Conservation (phyloP, 1,139 yeast genomes). For the Yamadazyma buinensis region DNA sequence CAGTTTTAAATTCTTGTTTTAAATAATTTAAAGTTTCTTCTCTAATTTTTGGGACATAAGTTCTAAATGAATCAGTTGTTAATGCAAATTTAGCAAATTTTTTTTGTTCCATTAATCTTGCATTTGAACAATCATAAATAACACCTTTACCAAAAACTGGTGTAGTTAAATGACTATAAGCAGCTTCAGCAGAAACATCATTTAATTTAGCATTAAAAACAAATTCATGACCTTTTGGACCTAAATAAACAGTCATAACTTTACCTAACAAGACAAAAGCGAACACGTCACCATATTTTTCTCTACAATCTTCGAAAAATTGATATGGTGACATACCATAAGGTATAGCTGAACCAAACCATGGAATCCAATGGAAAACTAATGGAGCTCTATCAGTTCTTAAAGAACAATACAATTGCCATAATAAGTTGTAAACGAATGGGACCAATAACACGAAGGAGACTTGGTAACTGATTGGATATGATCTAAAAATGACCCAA, state of each 20-base stretch:
- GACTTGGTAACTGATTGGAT: constrained; percentile 30
- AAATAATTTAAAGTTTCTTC: constrained; percentile 74
- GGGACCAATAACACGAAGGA: constrained; percentile 42
- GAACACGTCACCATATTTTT: constrained; percentile 87
- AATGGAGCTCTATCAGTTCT: constrained; percentile 83
- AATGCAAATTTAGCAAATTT: constrained; percentile 91
- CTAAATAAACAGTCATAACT: constrained; percentile 92
- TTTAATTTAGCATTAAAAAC: constrained; percentile 85
- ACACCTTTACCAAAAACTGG: constrained; percentile 98
- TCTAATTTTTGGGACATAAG: constrained; percentile 83
- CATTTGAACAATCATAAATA: constrained; percentile 92
- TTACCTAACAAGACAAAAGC: constrained; percentile 86
- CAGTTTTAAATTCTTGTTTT: constrained; percentile 39
- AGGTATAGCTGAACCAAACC: constrained; percentile 87
- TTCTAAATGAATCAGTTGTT: constrained; percentile 77
- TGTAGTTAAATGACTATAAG: constrained; percentile 90
- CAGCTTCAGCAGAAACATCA: constrained; percentile 95
- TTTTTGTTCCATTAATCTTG: constrained; percentile 95
- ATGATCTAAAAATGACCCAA: constrained; percentile 11
- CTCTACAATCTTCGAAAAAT: constrained; percentile 74
- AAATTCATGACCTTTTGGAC: constrained; percentile 97
- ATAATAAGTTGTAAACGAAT: constrained; percentile 56
- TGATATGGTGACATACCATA: constrained; percentile 94
- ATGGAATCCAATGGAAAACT: constrained; percentile 91
- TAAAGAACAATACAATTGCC: constrained; percentile 69